Base-by-base conservation (phyloP, 1,284 basidiomycete genomes). In the Trichosporon coremiiforme region DNA sequence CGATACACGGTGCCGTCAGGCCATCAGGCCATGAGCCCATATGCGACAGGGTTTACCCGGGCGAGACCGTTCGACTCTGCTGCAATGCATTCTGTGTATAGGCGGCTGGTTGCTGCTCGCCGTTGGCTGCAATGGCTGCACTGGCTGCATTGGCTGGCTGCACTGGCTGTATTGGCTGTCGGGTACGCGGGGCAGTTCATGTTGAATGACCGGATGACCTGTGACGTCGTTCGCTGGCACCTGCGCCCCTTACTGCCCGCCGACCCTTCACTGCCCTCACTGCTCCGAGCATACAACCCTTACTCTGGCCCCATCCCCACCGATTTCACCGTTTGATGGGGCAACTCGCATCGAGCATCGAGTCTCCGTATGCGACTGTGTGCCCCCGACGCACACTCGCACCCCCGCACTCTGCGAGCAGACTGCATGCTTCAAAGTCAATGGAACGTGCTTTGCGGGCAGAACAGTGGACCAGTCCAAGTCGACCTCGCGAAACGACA, bases 321-420 rank as follows among this genome's bases (percentile, higher is more conserved):
- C 57, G 29, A 62, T 62, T 62, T 33, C 31, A 9, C 17, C 57
- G 29, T 53, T 53, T 33, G 69, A 63, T 75, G 73, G 25, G 33
- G 68, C 50, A 53, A 25, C 50, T 50, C 47, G 17, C 33, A 2
- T 35, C 33, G 33, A 35, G 33, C 33, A 8, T 35, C 33, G 9
- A 7, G 3, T 13, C 10, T 38, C 36, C 36, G 12, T 10, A 36
- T 36, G 35, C 35, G 35, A 7, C 35, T 36, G 35, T 10, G 35
- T 36, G 35, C 35, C 35, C 35, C 35, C 38, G 38, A 41, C 13
- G 38, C 38, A 45, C 15, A 12, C 17, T 45, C 41, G 36, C 36
- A 38, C 36, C 36, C 36, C 10, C 36, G 36, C 33, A 35, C 33
- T 35, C 25, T 25, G 25, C 10, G 35, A 36, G 8, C 10, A 10